Conservation (phyloP, 495 filamentous ascomycete species). For the Corynascus novoguineensis region DNA sequence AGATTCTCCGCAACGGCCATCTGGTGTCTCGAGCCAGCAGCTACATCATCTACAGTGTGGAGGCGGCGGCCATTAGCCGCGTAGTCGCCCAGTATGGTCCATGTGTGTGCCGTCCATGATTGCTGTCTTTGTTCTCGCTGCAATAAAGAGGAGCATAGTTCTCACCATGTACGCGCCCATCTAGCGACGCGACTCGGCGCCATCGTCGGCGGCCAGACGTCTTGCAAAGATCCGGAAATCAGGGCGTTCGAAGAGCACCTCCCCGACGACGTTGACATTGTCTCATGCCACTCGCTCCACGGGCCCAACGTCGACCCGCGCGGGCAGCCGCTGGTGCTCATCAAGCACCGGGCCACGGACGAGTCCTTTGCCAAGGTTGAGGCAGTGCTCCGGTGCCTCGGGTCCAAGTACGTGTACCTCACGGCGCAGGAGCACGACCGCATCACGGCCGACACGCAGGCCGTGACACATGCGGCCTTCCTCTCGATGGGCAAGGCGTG, state of each 20-base stretch:
- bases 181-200: conserved; percentile 87
- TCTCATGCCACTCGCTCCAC: conserved; percentile 95
- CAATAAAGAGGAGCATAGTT: conserved; percentile 12
- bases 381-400: conserved; percentile 70
- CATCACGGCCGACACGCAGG: conserved; percentile 97
- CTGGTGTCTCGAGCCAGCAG: conserved; percentile 90
- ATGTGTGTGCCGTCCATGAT: conserved; percentile 56
- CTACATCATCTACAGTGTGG: conserved; percentile 97
- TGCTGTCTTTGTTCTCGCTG: neutral
- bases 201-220: conserved; percentile 95
- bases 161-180: conserved; percentile 12
- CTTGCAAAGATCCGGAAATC: conserved; percentile 96
- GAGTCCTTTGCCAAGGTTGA: conserved; percentile 72
- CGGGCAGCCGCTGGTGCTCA: conserved; percentile 85
- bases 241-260: conserved; percentile 86
- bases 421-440: conserved; percentile 84
- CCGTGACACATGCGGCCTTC: conserved; percentile 95
- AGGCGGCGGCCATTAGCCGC: conserved; percentile 79
- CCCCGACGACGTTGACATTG: conserved; percentile 82
- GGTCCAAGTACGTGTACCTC: conserved; percentile 77
- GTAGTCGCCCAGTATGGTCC: conserved; percentile 83
- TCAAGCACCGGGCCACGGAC: conserved; percentile 83
- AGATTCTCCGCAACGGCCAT: conserved; percentile 86
- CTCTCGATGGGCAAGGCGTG: conserved; percentile 96
- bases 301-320: conserved; percentile 83